Evolutionary conservation across 805 yeast genomes (phyloP), one percentile per base, ranked within the genome.

Genomic region (Starmerella riodocensis): DNA sequence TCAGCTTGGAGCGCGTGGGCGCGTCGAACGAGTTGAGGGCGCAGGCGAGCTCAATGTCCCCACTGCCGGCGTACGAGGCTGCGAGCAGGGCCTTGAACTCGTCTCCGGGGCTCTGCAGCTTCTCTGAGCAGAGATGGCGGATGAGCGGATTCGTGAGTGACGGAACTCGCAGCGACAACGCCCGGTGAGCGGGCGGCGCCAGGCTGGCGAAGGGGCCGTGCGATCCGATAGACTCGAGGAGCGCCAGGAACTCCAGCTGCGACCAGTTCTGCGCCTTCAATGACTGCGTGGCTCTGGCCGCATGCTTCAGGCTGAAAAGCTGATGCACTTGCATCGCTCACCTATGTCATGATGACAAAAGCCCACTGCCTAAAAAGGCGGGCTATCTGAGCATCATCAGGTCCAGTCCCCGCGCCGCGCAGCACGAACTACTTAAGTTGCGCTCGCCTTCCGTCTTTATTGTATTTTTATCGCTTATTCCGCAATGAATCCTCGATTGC

Each of bases 181-280:
- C 18, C 18, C 30, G 19, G 13, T 12, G 18, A 9, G 36, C 35
- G 19, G 32, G 30, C 14, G 25, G 18, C 16, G 32, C 23, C 21
- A 49, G 32, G 4, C 12, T 7, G 9, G 29, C 17, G 6, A 16
- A 30, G 7, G 35, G 8, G 13, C 21, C 35, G 25, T 41, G 38
- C 21, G 9, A 11, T 3, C 17, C 34, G 12, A 42, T 22, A 2
- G 28, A 20, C n/a, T 29, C 36, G 17, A 46, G 33, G 5, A 49
- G 35, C 24, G 23, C 38, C 13, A 43, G 16, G 16, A 38, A 37
- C 16, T 37, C 39, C 11, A 19, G 18, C 8, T 39, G 45, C 6
- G 36, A 13, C 43, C 44, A 45, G 0, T 14, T 16, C 17, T 11
- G 23, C 12, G 18, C 16, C 29, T 42, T 41, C 4, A 49, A 36